Base-by-base conservation (phyloP, 139 green algal species). In the Coelastrella sp. region DNA sequence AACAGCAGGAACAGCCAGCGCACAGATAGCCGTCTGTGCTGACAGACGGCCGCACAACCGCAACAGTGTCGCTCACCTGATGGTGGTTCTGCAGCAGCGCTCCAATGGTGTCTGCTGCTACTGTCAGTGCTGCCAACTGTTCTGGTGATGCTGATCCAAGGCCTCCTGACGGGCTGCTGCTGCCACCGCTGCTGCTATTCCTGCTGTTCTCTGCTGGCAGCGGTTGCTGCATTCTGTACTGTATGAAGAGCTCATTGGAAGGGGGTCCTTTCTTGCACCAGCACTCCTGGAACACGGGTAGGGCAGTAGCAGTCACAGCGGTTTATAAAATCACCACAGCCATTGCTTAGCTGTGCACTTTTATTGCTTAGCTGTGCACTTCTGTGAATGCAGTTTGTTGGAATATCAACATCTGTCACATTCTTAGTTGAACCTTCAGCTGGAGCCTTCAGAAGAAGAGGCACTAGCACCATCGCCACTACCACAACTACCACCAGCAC, bases 261-360 rank as follows among this genome's bases (percentile, higher is more conserved):
- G 95, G 95, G 0, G 94, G 93, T 35, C 84, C 91, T 92, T 98
- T 98, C 95, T 98, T 98, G 94, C 96, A 98, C 97, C 97, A 98
- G 72, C 92, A 87, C 91, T 98, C 96, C 95, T 97, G 94, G 7
- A 91, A 65, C 56, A 84, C 9, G 27, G 68, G 20, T 11, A 8
- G 10, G 57, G 22, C 12, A 57, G 72, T 4, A 88, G 61, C 61
- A 83, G 35, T 10, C n/a, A 22, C 74, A 35, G 14, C 19, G 35
- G 35, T 49, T 49, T 49, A 49, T 49, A 3, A 49, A 49, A 49
- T 49, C 35, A 49, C 3, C 35, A 49, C 3, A 49, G 35, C 35
- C 35, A 49, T 49, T 49, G 35, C 35, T 49, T 49, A 49, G 35
- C 35, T 49, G 35, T 49, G 35, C 35, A 49, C 35, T 49, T 49